A percentile compares a stretch with the other conserved stretches of the same genome.
Conservation (phyloP, 2,329 filamentous ascomycete genomes). For the Penicillium sclerotiorum region DNA sequence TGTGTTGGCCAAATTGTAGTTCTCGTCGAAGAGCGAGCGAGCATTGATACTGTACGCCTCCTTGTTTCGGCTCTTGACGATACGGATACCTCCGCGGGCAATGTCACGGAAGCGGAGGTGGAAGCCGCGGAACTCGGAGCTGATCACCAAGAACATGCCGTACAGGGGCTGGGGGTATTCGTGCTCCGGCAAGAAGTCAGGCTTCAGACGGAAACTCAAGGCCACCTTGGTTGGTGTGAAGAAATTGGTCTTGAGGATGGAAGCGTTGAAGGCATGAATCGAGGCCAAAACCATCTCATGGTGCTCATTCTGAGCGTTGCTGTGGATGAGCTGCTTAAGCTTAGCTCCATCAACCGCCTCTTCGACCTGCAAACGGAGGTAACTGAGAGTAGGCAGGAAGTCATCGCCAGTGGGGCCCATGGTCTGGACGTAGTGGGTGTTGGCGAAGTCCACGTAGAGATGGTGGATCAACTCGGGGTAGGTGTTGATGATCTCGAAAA, state of each 20-base stretch:
- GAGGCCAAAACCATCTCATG: slow-evolving; percentile 98
- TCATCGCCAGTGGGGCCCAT: slow-evolving; percentile 63
- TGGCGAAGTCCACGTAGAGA: slow-evolving; percentile 89
- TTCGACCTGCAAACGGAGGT: slow-evolving; percentile 66
- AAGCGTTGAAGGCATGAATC: slow-evolving; percentile 92
- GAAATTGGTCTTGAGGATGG: slow-evolving; percentile 94
- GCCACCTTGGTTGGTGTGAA: slow-evolving; percentile 99
- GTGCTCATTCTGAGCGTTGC: slow-evolving; percentile 86
- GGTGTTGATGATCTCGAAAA: slow-evolving; percentile 91
- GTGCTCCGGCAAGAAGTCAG: slow-evolving; percentile 77
- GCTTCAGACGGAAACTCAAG: slow-evolving; percentile 88
- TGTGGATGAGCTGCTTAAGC: slow-evolving; percentile 75
- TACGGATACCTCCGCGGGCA: slow-evolving; percentile 93
- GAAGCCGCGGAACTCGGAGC: slow-evolving; percentile 94
- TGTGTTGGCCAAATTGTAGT: slow-evolving; percentile 96
- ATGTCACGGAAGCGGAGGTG: slow-evolving; percentile 98
- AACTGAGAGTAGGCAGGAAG: slow-evolving; percentile 70
- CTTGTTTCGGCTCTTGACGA: slow-evolving; percentile 95
- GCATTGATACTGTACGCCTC: slow-evolving; percentile 97
- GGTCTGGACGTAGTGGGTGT: slow-evolving; percentile 75
- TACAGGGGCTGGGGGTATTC: slow-evolving; percentile 94
- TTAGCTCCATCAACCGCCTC: slow-evolving; percentile 75
- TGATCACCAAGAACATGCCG: slow-evolving; percentile 98
- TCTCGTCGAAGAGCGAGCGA: slow-evolving; percentile 95
- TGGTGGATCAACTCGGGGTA: slow-evolving; percentile 86